Conservation (phyloP, 2,329 filamentous ascomycete species). For the Ophiostoma piceae region DNA sequence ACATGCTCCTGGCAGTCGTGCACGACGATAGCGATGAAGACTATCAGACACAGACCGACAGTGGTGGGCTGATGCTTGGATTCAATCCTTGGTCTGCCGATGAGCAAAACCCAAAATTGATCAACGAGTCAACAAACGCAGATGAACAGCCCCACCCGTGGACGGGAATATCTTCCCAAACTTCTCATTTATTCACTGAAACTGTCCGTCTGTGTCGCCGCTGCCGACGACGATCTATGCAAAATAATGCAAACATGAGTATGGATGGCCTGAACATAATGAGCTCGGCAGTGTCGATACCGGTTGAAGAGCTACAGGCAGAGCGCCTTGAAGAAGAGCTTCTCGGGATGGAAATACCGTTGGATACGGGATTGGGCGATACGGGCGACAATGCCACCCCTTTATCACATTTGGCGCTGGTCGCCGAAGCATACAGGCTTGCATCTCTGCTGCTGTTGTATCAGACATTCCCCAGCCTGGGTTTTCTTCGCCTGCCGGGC, state of each 20-base stretch:
- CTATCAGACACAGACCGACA: not conserved
- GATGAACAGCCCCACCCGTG: constrained; percentile 11
- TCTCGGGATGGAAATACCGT: constrained; percentile 7
- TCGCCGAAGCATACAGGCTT: constrained; percentile 14
- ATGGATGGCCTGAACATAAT: constrained; percentile 7
- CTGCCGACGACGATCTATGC: not conserved
- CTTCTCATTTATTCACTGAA: constrained; percentile 4
- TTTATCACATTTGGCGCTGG: not conserved
- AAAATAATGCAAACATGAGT: not conserved
- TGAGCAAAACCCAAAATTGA: not conserved
- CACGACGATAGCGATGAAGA: constrained; percentile 1
- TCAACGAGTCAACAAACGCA: not conserved
- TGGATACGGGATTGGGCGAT: constrained; percentile 1
- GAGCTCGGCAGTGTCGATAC: not conserved
- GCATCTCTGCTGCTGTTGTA: constrained; percentile 8
- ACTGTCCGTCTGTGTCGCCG: constrained; percentile 10
- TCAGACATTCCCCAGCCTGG: constrained; percentile 12
- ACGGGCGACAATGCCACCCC: constrained; percentile 11
- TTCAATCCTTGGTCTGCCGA: constrained; percentile 2
- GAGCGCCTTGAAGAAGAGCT: constrained; percentile 13
- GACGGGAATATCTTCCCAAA: constrained; percentile 7
- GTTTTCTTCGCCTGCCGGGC: constrained; percentile 5
- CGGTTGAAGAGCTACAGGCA: constrained; percentile 12
- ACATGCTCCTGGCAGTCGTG: constrained; percentile 12
- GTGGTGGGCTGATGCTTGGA: not conserved